Evolutionary conservation across 148 eudicot species (phyloP).

Genomic region (Chenopodium formosanum): DNA sequence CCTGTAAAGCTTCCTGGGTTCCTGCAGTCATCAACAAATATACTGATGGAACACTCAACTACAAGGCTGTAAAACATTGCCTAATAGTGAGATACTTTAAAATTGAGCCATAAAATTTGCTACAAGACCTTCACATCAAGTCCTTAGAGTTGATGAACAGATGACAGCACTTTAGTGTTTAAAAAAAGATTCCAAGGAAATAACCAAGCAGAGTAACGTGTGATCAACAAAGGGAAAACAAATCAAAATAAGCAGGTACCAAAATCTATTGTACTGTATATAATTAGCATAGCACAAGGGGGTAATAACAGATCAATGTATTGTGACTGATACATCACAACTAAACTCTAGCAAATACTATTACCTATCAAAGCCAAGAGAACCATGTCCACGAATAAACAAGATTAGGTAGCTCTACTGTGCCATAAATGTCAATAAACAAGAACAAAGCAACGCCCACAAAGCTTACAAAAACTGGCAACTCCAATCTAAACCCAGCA

Average conservation of each 20-base stretch:
- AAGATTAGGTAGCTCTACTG: constrained; percentile 12
- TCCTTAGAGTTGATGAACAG: background rate
- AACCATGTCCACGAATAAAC: constrained; percentile 5
- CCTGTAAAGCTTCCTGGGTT: no score
- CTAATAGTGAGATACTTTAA: no score
- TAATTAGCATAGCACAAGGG: constrained; percentile 2
- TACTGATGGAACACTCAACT: no score
- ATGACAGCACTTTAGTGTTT: background rate
- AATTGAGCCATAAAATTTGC: no score
- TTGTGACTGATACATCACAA: background rate
- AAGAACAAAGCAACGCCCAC: constrained; percentile 21
- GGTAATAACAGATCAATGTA: constrained; percentile 9
- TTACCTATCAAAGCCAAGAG: background rate
- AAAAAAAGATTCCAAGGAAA: no score
- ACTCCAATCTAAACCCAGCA: constrained; percentile 21
- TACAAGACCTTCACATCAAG: no score
- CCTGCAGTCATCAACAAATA: no score
- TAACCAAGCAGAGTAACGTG: no score
- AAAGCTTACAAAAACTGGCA: constrained; percentile 28
- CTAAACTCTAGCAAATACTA: background rate
- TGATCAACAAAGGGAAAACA: background rate
- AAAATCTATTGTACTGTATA: background rate
- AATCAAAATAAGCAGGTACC: background rate
- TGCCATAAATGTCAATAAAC: constrained; percentile 21
- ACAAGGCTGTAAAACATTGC: no score